These are phyloP conservation scores for Apiosordaria backusii DNA, from an alignment of 495 filamentous ascomycete species.

Conservation along the genomic window DNA sequence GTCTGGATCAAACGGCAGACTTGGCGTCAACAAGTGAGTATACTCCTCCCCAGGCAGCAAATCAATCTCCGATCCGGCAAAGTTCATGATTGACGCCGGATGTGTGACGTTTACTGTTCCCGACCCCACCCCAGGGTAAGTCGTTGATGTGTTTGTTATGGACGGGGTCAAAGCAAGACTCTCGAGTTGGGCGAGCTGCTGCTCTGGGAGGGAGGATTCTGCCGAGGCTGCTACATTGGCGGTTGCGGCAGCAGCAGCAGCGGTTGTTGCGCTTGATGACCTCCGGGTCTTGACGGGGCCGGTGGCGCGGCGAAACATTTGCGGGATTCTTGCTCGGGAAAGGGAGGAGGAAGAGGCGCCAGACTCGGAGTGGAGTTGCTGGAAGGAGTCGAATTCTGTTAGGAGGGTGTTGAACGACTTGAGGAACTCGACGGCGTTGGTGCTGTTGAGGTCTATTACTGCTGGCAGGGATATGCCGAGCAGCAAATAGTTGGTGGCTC, in stretches of 20 bases:
- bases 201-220: neutral
- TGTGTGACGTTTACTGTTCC: neutral
- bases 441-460: slow-evolving; percentile 79
- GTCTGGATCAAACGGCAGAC: slow-evolving; percentile 94
- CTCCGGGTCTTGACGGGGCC: slow-evolving; percentile 61
- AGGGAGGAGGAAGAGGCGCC: slow-evolving; percentile 67
- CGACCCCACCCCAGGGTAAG: slow-evolving; percentile 11
- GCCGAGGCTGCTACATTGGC: neutral
- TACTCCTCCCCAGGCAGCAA: slow-evolving; percentile 74
- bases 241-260: neutral
- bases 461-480: slow-evolving; percentile 87
- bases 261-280: slow-evolving; percentile 42
- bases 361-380: slow-evolving; percentile 75
- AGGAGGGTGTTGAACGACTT: slow-evolving; percentile 82
- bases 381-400: slow-evolving; percentile 87
- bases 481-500: slow-evolving; percentile 87
- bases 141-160: slow-evolving; percentile 2
- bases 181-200: neutral
- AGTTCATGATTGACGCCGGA: slow-evolving; percentile 40
- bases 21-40: slow-evolving; percentile 79
- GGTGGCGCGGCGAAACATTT: slow-evolving; percentile 80
- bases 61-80: slow-evolving; percentile 45
- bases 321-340: slow-evolving; percentile 70
- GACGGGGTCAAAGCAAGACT: neutral
- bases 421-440: slow-evolving; percentile 77